Base-by-base conservation (phyloP, 805 yeast species). In the Sugiyamaella mastotermitis region DNA sequence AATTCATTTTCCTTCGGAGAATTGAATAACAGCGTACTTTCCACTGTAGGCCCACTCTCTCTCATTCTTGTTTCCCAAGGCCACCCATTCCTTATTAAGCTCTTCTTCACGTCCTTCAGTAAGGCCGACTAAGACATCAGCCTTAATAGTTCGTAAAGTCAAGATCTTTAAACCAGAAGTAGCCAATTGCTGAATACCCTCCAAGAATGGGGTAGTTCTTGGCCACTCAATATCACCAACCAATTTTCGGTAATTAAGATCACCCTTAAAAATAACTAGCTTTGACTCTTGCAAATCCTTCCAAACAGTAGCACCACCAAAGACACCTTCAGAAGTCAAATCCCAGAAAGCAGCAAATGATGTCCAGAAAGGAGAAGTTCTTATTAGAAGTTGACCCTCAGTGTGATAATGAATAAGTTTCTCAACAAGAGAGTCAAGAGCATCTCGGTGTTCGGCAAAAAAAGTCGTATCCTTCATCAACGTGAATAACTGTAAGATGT, bases 151-250 rank as follows among this genome's bases (percentile, higher is more conserved):
- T 66, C 99, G 78, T 51, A 92, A 70, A 23, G 94, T 74, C 42
- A 86, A 66, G 19, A 85, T 50, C 11, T 77, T 78, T 38, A 92
- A 65, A 6, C 79, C 79, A 21, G 78, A 71, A 0, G 60, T 48
- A 1, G 82, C 81, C 48, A 90, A 68, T 3, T 75, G 72, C 39
- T 83, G 83, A 43, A 90, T 72, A 3, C 95, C 90, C 7, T 45
- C 41, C 3, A 45, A 50, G 65, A 90, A 94, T 2, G 87, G 71
- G 0, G 95, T 84, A 2, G 86, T 75, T 41, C 81, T 72, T 14
- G 77, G 77, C 99, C 99, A 92, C 51, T 69, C 70, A 60, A 88
- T 73, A 55, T 92, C 99, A 35, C 86, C 95, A 1, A 95, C 83
- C 43, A 94, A 65, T 61, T 92, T 92, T 62, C 99, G 77, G 64